A percentile compares a stretch with the other conserved stretches of the same genome.
These are phyloP conservation scores for Phytophthora meadii DNA, from an alignment of 352 stramenopile genomes.

Conservation along the genomic window DNA sequence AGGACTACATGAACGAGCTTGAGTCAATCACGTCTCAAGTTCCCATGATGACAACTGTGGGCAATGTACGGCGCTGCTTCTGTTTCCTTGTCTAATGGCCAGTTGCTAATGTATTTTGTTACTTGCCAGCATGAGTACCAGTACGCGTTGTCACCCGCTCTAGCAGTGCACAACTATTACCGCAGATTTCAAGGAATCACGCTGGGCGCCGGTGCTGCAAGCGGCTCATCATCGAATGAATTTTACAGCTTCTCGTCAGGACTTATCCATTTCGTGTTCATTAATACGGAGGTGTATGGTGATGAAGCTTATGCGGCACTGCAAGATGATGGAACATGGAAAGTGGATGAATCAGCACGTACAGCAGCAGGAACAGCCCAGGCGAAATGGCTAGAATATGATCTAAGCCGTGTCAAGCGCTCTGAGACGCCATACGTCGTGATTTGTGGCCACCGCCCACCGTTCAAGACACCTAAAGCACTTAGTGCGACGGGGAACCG, in stretches of 20 bases:
- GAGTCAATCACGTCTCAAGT: constrained; percentile 62
- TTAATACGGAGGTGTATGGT: constrained; percentile 84
- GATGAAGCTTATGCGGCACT: constrained; percentile 61
- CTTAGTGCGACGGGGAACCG: constrained; percentile 51
- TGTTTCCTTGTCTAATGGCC: neutral
- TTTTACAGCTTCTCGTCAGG: constrained; percentile 82
- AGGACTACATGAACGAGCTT: constrained; percentile 81
- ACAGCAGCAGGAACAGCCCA: constrained; percentile 39
- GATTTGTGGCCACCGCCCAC: constrained; percentile 72
- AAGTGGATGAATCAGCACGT: constrained; percentile 51
- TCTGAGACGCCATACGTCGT: constrained; percentile 71
- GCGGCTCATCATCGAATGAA: constrained; percentile 71
- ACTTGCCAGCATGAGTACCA: constrained; percentile 70
- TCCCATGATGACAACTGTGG: constrained; percentile 78
- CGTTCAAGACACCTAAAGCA: constrained; percentile 68
- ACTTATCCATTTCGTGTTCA: constrained; percentile 75
- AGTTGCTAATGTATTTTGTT: constrained; percentile 11
- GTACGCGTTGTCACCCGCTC: constrained; percentile 53
- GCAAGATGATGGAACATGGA: constrained; percentile 64
- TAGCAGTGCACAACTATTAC: constrained; percentile 81
- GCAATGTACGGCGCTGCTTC: constrained; percentile 54
- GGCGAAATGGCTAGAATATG: constrained; percentile 71
- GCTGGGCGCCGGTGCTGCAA: constrained; percentile 56
- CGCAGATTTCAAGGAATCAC: constrained; percentile 64
- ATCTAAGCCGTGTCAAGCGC: constrained; percentile 72